These are phyloP conservation scores for Fraxinus baroniana DNA, from an alignment of 305 asterid species.

Conservation along the genomic window DNA sequence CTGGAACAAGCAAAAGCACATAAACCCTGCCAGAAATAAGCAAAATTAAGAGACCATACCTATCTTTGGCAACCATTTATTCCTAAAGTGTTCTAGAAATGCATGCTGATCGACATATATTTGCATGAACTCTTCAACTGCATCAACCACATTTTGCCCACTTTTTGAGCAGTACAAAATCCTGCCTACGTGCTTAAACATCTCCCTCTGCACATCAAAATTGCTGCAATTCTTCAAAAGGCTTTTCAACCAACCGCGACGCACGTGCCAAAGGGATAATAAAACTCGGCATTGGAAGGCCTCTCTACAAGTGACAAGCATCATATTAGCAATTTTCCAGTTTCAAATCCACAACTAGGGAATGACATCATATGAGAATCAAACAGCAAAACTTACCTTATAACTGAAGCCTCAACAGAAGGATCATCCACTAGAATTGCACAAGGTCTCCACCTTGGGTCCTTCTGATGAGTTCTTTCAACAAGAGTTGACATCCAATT, in stretches of 20 bases:
- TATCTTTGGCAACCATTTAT: conserved; percentile 40
- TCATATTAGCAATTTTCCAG: background rate
- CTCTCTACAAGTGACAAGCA: conserved; percentile 30
- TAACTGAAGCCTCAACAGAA: conserved; percentile 31
- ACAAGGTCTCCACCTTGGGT: conserved; percentile 47
- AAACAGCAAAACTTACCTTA: conserved; percentile 28
- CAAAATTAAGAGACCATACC: conserved; percentile 26
- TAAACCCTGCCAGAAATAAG: background rate
- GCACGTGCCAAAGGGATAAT: conserved; percentile 50
- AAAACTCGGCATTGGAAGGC: conserved; percentile 46
- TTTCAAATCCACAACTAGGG: background rate
- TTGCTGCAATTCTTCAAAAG: conserved; percentile 43
- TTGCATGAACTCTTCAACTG: conserved; percentile 46
- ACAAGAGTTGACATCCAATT: conserved; percentile 40
- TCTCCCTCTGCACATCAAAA: conserved; percentile 48
- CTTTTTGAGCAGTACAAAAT: conserved; percentile 49
- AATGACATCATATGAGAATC: conserved; percentile 1
- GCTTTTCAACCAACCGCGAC: conserved; percentile 49
- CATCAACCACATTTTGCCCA: conserved; percentile 34
- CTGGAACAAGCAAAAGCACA: background rate
- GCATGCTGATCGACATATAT: conserved; percentile 45
- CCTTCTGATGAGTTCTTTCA: conserved; percentile 41
- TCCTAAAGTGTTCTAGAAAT: conserved; percentile 39
- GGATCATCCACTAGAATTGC: conserved; percentile 47
- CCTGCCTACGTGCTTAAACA: conserved; percentile 51